Base-by-base conservation (phyloP, 2,329 filamentous ascomycete species). In the Gyromitra esculenta region DNA sequence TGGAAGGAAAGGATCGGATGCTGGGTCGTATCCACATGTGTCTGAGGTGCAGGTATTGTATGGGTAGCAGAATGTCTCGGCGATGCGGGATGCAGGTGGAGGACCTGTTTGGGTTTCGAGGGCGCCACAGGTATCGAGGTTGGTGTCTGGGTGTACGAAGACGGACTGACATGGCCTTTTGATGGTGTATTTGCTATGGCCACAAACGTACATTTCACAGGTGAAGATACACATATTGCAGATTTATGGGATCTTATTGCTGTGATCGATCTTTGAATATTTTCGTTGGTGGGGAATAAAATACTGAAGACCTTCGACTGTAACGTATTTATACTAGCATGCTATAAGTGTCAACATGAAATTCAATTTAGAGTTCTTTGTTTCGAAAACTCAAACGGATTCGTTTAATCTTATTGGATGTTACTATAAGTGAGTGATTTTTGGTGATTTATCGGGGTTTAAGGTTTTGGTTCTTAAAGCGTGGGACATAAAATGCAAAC, bases 181-280 rank as follows among this genome's bases (percentile, higher is more conserved):
- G 25, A 66, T 3, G 37, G 31, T 54, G 62, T 76, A 72, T 48
- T 45, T 52, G 25, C 25, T 41, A 18, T 70, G 65, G 31, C 60
- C 72, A 37, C 62, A 75, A 54, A 75, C 52, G 66, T 70, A 59
- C 9, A 75, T 37, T n/a, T 21, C 43, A 15, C 60, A 62, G 37
- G n/a, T 73, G 45, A 57, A 69, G 52, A 59, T 60, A 62, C 71
- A 74, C 71, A 74, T 67, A 39, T 37, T 41, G 21, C 18, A 5
- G 52, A 68, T 67, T 37, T 37, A 45, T 25, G 65, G 54, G 31
- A 56, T 31, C 3, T 3, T 31, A 39, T 25, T 57, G 31, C 13
- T 43, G 21, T 41, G 5, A 3, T 21, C 57, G 54, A 7, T 8
- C 57, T 59, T 56, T 50, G 52, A 45, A 35, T 57, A 15, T 67